Evolutionary conservation across 306 rosid species (phyloP).

Genomic region (Castanea sativa): DNA sequence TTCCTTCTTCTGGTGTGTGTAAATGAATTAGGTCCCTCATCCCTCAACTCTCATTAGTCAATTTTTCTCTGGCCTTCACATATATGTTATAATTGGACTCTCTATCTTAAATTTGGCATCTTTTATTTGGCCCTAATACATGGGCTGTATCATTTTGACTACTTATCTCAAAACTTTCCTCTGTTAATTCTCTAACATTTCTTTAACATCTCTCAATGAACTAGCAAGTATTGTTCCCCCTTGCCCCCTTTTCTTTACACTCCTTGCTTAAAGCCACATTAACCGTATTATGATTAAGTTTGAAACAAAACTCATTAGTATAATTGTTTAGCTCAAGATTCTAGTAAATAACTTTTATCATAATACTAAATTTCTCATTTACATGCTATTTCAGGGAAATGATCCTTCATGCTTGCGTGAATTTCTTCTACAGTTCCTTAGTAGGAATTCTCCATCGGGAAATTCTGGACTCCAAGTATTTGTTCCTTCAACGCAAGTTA

Average conservation of each 20-base stretch:
- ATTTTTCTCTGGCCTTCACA: neutral
- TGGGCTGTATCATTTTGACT: neutral
- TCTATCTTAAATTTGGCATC: neutral
- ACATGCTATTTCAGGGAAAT: conserved; percentile 64
- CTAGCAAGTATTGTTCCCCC: too few relatives aligned
- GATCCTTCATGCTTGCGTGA: conserved; percentile 97
- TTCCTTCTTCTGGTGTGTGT: neutral
- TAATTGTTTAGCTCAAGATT: neutral
- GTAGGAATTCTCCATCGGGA: conserved; percentile 63
- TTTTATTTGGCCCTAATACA: neutral
- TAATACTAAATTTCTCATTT: conserved; percentile 12
- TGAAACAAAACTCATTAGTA: neutral
- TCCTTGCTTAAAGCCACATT: neutral
- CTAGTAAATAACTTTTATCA: neutral
- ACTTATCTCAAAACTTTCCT: too few relatives aligned
- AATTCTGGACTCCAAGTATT: conserved; percentile 66
- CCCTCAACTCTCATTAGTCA: neutral
- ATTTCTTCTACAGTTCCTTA: conserved; percentile 63
- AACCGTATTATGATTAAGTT: neutral
- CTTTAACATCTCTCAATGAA: neutral
- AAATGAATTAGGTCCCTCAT: neutral
- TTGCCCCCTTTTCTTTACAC: neutral
- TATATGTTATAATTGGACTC: neutral
- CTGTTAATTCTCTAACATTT: neutral
- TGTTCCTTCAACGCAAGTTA: conserved; percentile 2